phyloP scores from a whole-genome alignment of 2,329 filamentous ascomycete species.

The Ceratocystis albifundus region DNA sequence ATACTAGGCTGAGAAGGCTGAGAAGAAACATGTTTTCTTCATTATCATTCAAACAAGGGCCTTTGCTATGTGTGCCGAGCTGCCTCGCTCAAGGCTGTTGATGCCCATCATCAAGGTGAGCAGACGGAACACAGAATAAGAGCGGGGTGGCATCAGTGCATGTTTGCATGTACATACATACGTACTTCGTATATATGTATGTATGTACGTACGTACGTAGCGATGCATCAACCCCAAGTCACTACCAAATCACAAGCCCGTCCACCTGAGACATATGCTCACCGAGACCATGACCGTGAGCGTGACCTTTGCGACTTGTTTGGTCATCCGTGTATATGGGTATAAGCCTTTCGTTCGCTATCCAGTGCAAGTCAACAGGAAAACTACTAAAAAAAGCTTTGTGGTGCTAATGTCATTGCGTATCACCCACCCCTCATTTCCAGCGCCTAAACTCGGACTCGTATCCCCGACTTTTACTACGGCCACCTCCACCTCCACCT shows the following conservation, averaged over 20 bases:
- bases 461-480: too few relatives aligned
- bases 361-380: too few relatives aligned
- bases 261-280: constrained; percentile 6
- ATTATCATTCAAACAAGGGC: background rate
- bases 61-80: background rate
- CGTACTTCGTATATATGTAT: background rate
- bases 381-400: too few relatives aligned
- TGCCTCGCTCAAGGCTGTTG: too few relatives aligned
- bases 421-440: too few relatives aligned
- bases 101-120: too few relatives aligned
- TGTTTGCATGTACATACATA: background rate
- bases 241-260: background rate
- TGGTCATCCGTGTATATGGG: background rate
- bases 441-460: too few relatives aligned
- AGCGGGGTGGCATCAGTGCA: too few relatives aligned
- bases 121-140: too few relatives aligned
- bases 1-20: background rate
- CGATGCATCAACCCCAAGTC: background rate
- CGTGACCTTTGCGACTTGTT: background rate
- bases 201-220: background rate
- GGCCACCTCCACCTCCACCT: too few relatives aligned
- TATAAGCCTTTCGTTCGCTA: background rate
- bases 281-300: constrained; percentile 2
- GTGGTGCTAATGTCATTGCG: too few relatives aligned
- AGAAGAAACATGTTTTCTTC: background rate